phyloP scores from a whole-genome alignment of 371 early-diverging fungal species.

The Mucor mucedo region DNA sequence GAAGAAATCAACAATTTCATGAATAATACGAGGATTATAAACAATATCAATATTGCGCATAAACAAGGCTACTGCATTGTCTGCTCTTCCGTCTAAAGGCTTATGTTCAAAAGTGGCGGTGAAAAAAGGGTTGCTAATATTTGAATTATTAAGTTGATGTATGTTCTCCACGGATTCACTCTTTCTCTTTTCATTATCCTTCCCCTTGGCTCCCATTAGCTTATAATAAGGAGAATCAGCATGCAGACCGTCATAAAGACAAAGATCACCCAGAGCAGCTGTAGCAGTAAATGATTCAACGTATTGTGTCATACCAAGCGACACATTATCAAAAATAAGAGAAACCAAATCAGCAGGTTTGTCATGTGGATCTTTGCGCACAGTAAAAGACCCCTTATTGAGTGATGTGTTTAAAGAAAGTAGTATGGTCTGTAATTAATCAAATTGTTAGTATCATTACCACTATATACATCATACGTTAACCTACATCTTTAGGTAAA shows the following conservation, averaged over 20 bases:
- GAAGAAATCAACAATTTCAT: constrained; percentile 82
- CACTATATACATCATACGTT: background rate
- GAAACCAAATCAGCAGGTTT: constrained; percentile 64
- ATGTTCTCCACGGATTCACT: constrained; percentile 30
- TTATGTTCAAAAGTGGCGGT: constrained; percentile 82
- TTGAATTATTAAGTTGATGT: constrained; percentile 13
- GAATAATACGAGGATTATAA: constrained; percentile 82
- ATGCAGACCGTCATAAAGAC: constrained; percentile 81
- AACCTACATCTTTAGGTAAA: constrained; percentile 77
- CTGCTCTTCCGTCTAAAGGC: constrained; percentile 87
- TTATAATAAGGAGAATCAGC: constrained; percentile 78
- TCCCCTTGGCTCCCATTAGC: constrained; percentile 82
- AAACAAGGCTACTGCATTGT: constrained; percentile 80
- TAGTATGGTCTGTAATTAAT: constrained; percentile 56
- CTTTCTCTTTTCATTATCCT: constrained; percentile 22
- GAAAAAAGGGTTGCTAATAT: constrained; percentile 78
- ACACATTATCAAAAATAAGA: constrained; percentile 71
- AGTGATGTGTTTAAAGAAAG: constrained; percentile 73
- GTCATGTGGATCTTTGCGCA: constrained; percentile 72
- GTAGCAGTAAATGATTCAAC: constrained; percentile 74
- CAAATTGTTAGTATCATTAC: background rate
- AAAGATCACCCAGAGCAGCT: constrained; percentile 79
- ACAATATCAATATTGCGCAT: constrained; percentile 93
- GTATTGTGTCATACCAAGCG: constrained; percentile 59
- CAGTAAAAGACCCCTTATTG: constrained; percentile 84